phyloP scores from a whole-genome alignment of 495 filamentous ascomycete genomes.

The Melanomma pulvis-pyrius region DNA sequence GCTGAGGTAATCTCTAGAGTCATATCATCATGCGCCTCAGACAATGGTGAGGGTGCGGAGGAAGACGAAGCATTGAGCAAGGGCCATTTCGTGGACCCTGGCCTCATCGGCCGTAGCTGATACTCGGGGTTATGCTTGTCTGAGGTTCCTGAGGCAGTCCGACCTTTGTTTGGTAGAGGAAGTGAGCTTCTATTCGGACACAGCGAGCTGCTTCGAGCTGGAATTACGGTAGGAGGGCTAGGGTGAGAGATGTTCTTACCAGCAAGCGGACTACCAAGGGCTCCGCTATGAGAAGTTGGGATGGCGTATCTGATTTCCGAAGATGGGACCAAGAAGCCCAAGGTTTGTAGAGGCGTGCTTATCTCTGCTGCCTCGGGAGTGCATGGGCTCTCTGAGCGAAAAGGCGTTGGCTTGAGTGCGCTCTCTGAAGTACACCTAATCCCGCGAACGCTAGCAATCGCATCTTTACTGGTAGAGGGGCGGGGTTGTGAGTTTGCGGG shows the following conservation, averaged over 20 bases:
- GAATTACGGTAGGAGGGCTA: not conserved
- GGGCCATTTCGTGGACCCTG: conserved; percentile 10
- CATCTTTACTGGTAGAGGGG: too few species aligned
- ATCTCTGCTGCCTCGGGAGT: not conserved
- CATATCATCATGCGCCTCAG: too few species aligned
- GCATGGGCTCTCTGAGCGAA: not conserved
- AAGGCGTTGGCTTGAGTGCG: too few species aligned
- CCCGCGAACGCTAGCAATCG: too few species aligned
- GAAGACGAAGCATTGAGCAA: not conserved
- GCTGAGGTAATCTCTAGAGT: not conserved
- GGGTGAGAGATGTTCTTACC: not conserved
- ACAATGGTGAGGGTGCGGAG: not conserved
- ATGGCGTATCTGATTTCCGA: not conserved
- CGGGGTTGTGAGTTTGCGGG: too few species aligned
- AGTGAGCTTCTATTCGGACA: not conserved
- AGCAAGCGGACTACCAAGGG: conserved; percentile 9
- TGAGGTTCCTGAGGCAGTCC: not conserved
- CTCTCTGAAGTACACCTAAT: too few species aligned
- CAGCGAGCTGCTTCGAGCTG: not conserved
- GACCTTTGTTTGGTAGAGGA: not conserved
- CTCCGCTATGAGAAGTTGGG: conserved; percentile 1
- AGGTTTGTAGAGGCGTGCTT: too few species aligned
- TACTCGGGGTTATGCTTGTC: not conserved
- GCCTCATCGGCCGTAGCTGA: not conserved
- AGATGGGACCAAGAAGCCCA: too few species aligned